Evolutionary conservation across 352 stramenopile genomes (phyloP), one percentile per base, ranked within the genome.

Genomic region (Pythium chondricola): DNA sequence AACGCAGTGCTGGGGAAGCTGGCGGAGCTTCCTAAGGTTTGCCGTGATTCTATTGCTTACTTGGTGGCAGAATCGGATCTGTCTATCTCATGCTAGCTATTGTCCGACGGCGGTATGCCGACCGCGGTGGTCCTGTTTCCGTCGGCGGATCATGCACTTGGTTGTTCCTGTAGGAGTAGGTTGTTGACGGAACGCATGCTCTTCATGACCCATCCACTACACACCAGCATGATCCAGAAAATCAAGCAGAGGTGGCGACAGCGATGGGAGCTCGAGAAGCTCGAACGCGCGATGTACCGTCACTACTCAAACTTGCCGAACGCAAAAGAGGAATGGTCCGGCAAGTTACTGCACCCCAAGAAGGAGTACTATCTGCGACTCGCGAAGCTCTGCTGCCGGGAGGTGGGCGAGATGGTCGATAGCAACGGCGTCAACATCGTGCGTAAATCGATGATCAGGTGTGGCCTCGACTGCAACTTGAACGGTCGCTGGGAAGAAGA

Each of bases 371-470:
- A 41, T 25, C 21, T 64, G 6, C 9, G 38, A 20, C 45, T 59
- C n/a, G 43, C 31, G 5, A 39, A 36, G 16, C 17, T 16, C 13
- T 54, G 38, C 16, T 58, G 43, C 22, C 9, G 33, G 6, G 32
- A 45, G 2, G 44, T 63, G 16, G 56, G 40, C 33, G 24, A 36
- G 3, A 55, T 59, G 35, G 30, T 40, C 13, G 49, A 64, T 31
- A 21, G 39, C 9, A 38, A 43, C 21, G 36, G 52, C 13, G 18
- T 56, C 40, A 56, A 22, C 13, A 35, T 59, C 25, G 56, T 55
- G 20, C 50, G 43, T 5, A 64, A 64, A 30, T 21, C 37, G 2
- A 59, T 64, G 56, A 64, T 64, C 16, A 30, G 40, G 4, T 64
- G 56, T 40, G 48, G 49, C 2, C 31, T 55, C 1, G 35, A 29